These are phyloP conservation scores for Alternaria metachromatica DNA, from an alignment of 2,329 filamentous ascomycete species.

Conservation along the genomic window DNA sequence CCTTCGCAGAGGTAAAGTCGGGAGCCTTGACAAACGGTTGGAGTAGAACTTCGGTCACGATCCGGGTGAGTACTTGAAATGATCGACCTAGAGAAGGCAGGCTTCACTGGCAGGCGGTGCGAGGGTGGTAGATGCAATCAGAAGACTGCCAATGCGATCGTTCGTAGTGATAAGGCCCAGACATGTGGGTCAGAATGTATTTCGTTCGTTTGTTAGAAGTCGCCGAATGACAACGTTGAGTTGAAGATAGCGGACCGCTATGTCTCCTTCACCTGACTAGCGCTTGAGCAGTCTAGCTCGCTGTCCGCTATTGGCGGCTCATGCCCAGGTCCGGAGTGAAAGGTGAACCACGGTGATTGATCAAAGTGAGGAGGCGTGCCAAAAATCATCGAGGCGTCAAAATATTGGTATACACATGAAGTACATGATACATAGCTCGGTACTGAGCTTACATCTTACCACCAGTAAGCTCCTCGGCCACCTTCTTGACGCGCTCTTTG, in stretches of 20 bases:
- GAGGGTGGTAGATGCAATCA: background rate
- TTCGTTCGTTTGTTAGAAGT: background rate
- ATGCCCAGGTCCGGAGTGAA: background rate
- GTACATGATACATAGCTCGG: background rate
- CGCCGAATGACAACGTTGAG: background rate
- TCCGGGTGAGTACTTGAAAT: background rate
- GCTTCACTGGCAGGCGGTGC: background rate
- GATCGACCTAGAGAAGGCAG: background rate
- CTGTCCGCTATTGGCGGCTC: background rate
- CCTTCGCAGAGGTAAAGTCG: background rate
- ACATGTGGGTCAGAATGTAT: background rate
- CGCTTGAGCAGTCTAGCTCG: background rate
- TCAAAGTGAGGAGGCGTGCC: background rate
- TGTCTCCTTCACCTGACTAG: background rate
- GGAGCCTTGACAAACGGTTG: background rate
- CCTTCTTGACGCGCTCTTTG: constrained; percentile 65
- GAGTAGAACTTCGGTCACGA: background rate
- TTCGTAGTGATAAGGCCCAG: background rate
- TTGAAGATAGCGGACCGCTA: background rate
- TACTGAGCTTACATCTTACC: constrained; percentile 59
- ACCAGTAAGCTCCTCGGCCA: constrained; percentile 72
- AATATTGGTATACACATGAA: background rate
- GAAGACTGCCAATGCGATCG: background rate
- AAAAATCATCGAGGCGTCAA: background rate
- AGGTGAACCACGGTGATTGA: background rate